Base-by-base conservation (phyloP, 2,329 filamentous ascomycete species). In the Claviceps capensis region DNA sequence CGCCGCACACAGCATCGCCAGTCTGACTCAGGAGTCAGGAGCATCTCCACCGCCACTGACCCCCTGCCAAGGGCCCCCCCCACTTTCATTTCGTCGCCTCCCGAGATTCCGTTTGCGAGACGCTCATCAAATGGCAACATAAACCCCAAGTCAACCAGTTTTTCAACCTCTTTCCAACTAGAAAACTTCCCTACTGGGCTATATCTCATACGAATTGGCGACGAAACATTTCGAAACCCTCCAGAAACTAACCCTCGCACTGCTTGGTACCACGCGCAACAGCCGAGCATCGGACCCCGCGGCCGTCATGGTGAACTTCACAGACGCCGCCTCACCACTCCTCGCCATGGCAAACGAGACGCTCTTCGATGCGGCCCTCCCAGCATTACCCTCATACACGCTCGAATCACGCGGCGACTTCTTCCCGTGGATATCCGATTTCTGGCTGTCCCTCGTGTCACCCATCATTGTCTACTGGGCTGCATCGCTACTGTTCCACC, bases 381-480 rank as follows among this genome's bases (percentile, higher is more conserved):
- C 91, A 59, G 87, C 90, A 50, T 82, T 97, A 45, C 91, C 93
- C 48, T 69, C 77, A n/a, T 96, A 94, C 72, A 81, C 80, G 23
- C 72, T 93, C 52, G 74, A 74, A 57, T 81, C 82, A 8, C 80
- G 85, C 46, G 77, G 82, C 55, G 81, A 88, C 52, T 74, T 96
- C 52, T 67, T 96, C 54, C 72, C 87, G 43, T 85, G 83, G 68
- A 76, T 95, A 17, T 81, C 89, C 54, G 93, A 98, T 70, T 84
- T 85, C 62, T 82, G 86, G 68, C 72, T 95, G 30, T 81, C 86
- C 46, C 74, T 94, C 54, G 67, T 90, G 47, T 72, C 86, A 14
- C 90, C 90, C 34, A 78, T 96, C 55, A 65, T 88, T 60, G 86
- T 85, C 53, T 98, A 98, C 76, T 98, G 93, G 93, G 69, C 72